Evolutionary conservation across 2,329 filamentous ascomycete species (phyloP).

Genomic region (Cercospora zeae-maydis): DNA sequence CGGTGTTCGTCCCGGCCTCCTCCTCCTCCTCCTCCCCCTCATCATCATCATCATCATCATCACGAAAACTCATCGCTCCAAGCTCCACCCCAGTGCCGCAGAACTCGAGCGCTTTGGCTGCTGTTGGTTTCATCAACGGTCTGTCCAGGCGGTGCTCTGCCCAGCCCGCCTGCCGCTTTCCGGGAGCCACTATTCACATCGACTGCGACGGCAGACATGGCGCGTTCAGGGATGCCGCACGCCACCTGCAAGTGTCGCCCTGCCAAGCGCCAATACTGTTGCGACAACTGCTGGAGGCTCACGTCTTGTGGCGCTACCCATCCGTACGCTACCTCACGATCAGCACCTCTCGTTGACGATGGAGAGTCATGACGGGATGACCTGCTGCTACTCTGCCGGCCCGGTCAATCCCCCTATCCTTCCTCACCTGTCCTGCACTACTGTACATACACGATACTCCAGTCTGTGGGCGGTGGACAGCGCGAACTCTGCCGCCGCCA

Average conservation of each 20-base stretch:
- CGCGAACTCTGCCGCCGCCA: background rate
- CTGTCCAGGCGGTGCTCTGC: background rate
- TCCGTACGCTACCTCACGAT: background rate
- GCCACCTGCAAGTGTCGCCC: background rate
- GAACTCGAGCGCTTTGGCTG: background rate
- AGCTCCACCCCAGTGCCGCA: background rate
- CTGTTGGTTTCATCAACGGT: background rate
- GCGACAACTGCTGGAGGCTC: background rate
- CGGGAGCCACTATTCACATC: background rate
- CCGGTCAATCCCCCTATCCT: conserved; percentile 5
- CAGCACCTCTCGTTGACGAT: background rate
- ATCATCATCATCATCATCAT: too few species aligned
- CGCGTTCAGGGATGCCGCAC: background rate
- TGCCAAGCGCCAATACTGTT: background rate
- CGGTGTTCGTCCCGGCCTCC: background rate
- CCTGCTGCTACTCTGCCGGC: background rate
- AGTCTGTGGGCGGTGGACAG: background rate
- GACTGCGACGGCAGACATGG: background rate
- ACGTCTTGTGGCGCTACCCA: background rate
- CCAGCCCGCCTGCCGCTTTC: background rate
- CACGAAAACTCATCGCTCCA: background rate
- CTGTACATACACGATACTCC: too few species aligned
- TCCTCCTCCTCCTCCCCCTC: too few species aligned
- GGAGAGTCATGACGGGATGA: too few species aligned
- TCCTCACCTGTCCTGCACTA: background rate